Evolutionary conservation across 805 yeast species (phyloP).

Genomic region (Ogataea haglerorum): DNA sequence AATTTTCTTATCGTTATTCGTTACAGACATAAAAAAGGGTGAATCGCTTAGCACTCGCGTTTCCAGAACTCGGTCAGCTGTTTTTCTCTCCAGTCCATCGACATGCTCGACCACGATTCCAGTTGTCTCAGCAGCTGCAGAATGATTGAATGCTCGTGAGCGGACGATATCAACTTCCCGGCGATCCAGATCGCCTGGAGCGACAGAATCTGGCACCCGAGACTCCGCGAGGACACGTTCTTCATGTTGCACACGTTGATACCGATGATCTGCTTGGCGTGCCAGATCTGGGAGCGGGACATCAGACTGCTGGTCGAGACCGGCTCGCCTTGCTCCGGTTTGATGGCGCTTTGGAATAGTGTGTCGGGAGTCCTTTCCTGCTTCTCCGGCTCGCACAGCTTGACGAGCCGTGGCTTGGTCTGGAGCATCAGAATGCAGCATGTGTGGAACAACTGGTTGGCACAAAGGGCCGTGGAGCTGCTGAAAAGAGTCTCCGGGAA

Average conservation of each 20-base stretch:
- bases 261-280: constrained; percentile 39
- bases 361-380: constrained; percentile 4
- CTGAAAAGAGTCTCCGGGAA: constrained; percentile 38
- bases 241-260: constrained; percentile 25
- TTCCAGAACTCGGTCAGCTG: constrained; percentile 29
- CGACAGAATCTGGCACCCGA: constrained; percentile 19
- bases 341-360: constrained; percentile 19
- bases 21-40: constrained; percentile 2
- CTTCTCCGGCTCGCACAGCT: constrained; percentile 9
- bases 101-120: constrained; percentile 23
- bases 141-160: constrained; percentile 25
- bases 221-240: constrained; percentile 13
- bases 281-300: constrained; percentile 35
- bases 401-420: constrained; percentile 38
- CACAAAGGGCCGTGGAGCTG: constrained; percentile 39
- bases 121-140: constrained; percentile 22
- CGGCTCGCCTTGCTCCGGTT: constrained; percentile 10
- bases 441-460: constrained; percentile 41
- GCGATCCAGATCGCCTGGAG: constrained; percentile 28
- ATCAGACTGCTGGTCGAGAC: constrained; percentile 8
- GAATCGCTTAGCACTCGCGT: constrained; percentile 18
- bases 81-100: constrained; percentile 22
- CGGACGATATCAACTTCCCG: constrained; percentile 25
- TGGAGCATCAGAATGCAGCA: constrained; percentile 39
- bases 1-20: constrained; percentile 5